phyloP scores from a whole-genome alignment of 108 stramenopile genomes.

The Nitzschia putrida region DNA sequence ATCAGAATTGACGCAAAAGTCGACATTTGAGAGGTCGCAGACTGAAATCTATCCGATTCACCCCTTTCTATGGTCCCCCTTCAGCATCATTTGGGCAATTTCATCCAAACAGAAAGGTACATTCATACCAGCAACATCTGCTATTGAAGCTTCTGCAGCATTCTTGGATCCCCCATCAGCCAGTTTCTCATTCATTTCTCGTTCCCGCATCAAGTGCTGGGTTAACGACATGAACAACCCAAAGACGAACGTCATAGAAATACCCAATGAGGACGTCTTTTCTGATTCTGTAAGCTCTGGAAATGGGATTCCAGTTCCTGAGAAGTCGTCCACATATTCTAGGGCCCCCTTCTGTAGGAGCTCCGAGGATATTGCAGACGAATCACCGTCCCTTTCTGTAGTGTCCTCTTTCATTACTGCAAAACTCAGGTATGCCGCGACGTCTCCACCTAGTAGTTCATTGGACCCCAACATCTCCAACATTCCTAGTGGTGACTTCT shows the following conservation, averaged over 20 bases:
- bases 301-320: slow-evolving; percentile 35
- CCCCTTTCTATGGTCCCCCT: no score
- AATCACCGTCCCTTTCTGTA: background rate
- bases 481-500: background rate
- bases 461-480: slow-evolving; percentile 21
- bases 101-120: no score
- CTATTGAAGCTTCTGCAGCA: no score
- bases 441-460: slow-evolving; percentile 42
- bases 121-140: no score
- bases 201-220: slow-evolving; percentile 37
- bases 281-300: slow-evolving; percentile 56
- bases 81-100: no score
- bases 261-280: slow-evolving; percentile 45
- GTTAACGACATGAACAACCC: slow-evolving; percentile 44
- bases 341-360: slow-evolving; percentile 7
- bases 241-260: slow-evolving; percentile 43
- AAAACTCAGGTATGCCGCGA: slow-evolving; percentile 50
- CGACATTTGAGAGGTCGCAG: no score
- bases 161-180: no score
- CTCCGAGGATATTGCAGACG: background rate
- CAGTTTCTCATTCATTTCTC: slow-evolving; percentile 1
- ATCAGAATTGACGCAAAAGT: no score
- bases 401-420: slow-evolving; percentile 35
- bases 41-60: no score
- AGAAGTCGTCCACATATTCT: slow-evolving; percentile 37